Percentiles rank a stretch among this genome's conserved stretches.
Conservation (phyloP, 2,329 filamentous ascomycete species). For the Colletotrichum caudatum region DNA sequence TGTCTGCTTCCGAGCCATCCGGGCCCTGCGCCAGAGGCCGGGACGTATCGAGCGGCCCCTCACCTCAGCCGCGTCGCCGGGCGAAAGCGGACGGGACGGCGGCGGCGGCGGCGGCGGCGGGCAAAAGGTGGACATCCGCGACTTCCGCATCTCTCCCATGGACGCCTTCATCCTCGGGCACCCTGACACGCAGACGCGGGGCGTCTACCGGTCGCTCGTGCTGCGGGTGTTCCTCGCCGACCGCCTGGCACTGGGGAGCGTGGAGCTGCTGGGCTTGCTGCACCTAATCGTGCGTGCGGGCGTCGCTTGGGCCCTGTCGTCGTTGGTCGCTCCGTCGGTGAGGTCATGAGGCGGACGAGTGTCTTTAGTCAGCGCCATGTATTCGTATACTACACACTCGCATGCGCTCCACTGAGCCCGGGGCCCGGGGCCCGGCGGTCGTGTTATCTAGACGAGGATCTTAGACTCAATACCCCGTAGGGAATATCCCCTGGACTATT, state of each 20-base stretch:
- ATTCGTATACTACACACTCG: background rate
- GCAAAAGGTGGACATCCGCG: conserved; percentile 55
- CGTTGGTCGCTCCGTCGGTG: conserved; percentile 26
- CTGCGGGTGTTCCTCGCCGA: conserved; percentile 60
- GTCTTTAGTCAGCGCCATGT: conserved; percentile 24
- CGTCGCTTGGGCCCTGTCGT: conserved; percentile 50
- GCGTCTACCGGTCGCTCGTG: conserved; percentile 54
- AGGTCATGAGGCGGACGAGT: conserved; percentile 11
- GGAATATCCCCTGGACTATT: background rate
- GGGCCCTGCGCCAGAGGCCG: conserved; percentile 57
- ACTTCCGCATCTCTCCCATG: conserved; percentile 63
- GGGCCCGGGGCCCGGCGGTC: background rate
- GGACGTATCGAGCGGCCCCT: conserved; percentile 55
- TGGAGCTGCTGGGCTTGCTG: conserved; percentile 50
- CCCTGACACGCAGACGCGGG: conserved; percentile 46
- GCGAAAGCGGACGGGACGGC: conserved; percentile 33
- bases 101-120: background rate
- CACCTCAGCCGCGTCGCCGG: conserved; percentile 51
- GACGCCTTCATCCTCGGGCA: conserved; percentile 60
- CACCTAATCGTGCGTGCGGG: conserved; percentile 50
- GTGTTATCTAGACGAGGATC: background rate
- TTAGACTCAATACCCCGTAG: background rate
- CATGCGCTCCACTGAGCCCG: background rate
- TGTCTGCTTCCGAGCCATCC: conserved; percentile 58
- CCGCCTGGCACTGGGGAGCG: conserved; percentile 53